These are phyloP conservation scores for Penicillium coffeae DNA, from an alignment of 495 filamentous ascomycete species.

Conservation along the genomic window DNA sequence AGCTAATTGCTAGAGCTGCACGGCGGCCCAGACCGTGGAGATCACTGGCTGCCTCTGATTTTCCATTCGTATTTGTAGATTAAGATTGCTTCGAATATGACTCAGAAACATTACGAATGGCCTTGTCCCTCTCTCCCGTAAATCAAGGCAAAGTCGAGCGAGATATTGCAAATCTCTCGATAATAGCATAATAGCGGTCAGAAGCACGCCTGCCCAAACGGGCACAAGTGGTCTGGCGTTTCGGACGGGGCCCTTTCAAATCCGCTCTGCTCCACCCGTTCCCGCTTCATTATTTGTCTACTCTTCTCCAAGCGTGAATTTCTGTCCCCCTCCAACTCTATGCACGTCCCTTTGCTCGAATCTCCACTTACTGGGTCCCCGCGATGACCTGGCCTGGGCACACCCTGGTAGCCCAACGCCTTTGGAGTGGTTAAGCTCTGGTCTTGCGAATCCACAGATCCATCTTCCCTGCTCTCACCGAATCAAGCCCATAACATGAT, in stretches of 20 bases:
- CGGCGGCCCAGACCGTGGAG: constrained; percentile 4
- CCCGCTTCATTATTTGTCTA: constrained; percentile 11
- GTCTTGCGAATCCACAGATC: neutral
- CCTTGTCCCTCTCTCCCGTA: too few species aligned
- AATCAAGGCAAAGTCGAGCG: too few species aligned
- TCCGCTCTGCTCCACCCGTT: constrained; percentile 5
- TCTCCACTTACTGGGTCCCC: constrained; percentile 17
- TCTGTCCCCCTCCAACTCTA: neutral
- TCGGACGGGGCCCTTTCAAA: neutral
- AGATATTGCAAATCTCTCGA: neutral
- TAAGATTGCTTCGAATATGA: too few species aligned
- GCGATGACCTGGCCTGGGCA: constrained; percentile 37
- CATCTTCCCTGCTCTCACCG: constrained; percentile 15
- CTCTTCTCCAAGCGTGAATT: too few species aligned
- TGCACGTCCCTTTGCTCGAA: neutral
- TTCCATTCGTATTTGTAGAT: too few species aligned
- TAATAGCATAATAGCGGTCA: constrained; percentile 19
- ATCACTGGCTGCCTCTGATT: too few species aligned
- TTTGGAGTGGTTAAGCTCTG: constrained; percentile 12
- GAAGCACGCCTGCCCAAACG: constrained; percentile 5
- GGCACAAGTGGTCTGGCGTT: neutral
- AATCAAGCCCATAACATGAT: constrained; percentile 16
- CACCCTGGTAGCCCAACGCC: neutral
- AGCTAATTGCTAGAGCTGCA: neutral
- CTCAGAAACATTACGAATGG: too few species aligned